Conservation (phyloP, 148 eudicot species). For the Cornus suecica region DNA sequence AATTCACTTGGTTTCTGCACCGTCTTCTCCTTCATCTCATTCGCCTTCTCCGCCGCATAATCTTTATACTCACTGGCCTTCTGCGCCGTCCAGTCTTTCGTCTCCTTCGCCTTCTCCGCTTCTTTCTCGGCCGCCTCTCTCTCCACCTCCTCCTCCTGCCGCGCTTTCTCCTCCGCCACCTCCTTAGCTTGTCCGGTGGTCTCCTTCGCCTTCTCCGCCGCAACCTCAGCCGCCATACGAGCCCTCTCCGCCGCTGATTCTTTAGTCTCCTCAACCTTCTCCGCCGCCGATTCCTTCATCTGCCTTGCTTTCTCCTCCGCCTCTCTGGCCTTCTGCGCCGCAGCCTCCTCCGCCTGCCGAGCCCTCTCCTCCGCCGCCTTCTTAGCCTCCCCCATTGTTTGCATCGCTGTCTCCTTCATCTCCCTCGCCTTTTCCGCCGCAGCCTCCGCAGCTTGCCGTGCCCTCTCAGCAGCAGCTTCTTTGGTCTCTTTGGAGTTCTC, state of each 20-base stretch:
- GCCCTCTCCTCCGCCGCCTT: constrained; percentile 23
- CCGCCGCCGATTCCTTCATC: constrained; percentile 18
- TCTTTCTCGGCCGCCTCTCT: constrained; percentile 25
- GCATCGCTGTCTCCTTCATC: constrained; percentile 12
- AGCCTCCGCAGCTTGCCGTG: constrained; percentile 10
- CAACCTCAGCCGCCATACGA: constrained; percentile 10
- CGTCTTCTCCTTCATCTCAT: constrained; percentile 31
- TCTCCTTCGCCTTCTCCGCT: constrained; percentile 21
- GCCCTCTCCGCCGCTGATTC: constrained; percentile 30
- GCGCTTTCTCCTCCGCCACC: constrained; percentile 24
- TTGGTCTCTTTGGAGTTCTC: constrained; percentile 20
- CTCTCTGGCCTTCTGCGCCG: constrained; percentile 19
- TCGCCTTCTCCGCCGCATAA: constrained; percentile 21
- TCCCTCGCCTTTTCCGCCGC: constrained; percentile 16
- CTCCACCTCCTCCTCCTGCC: constrained; percentile 15
- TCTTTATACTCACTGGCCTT: constrained; percentile 24
- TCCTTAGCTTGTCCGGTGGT: too few relatives aligned
- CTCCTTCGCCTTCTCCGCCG: constrained; percentile 16
- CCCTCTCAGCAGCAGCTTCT: neutral
- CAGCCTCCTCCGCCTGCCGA: constrained; percentile 32
- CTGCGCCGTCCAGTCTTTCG: constrained; percentile 13
- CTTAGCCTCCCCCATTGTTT: constrained; percentile 17
- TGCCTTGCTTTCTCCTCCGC: constrained; percentile 22
- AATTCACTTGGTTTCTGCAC: constrained; percentile 17
- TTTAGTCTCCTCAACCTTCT: constrained; percentile 24